Conservation (phyloP, 148 eudicot genomes). For the Amaranthus cruentus region DNA sequence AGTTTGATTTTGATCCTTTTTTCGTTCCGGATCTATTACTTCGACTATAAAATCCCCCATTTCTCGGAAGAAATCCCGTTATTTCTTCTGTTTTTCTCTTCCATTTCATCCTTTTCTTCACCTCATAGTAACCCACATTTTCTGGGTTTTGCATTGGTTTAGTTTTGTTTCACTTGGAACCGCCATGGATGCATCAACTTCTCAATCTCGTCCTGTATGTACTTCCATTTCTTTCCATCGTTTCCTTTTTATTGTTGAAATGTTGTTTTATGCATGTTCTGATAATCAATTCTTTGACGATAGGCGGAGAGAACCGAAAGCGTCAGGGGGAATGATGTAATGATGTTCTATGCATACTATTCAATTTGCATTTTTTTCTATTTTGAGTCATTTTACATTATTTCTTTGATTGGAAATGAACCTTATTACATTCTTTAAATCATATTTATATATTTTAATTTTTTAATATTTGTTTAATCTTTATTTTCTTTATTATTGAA, state of each 20-base stretch:
- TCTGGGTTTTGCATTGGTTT: not conserved
- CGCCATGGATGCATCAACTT: slow-evolving; percentile 14
- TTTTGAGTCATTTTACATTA: not conserved
- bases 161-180: slow-evolving; percentile 1
- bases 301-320: too few relatives aligned
- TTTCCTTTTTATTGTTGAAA: not conserved
- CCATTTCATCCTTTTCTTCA: not conserved
- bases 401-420: too few relatives aligned
- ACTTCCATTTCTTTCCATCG: not conserved
- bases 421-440: too few relatives aligned
- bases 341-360: too few relatives aligned
- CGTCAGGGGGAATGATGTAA: too few relatives aligned
- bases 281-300: not conserved
- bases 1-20: too few relatives aligned
- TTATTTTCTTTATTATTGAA: too few relatives aligned
- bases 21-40: not conserved
- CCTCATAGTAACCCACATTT: not conserved
- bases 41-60: not conserved
- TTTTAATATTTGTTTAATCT: too few relatives aligned
- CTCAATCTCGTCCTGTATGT: slow-evolving; percentile 21
- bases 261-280: not conserved
- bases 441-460: too few relatives aligned
- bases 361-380: not conserved
- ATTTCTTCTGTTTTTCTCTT: not conserved
- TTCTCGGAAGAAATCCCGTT: not conserved